Base-by-base conservation (phyloP, 768 basidiomycete species). In the Lepiota brunneoincarnata region DNA sequence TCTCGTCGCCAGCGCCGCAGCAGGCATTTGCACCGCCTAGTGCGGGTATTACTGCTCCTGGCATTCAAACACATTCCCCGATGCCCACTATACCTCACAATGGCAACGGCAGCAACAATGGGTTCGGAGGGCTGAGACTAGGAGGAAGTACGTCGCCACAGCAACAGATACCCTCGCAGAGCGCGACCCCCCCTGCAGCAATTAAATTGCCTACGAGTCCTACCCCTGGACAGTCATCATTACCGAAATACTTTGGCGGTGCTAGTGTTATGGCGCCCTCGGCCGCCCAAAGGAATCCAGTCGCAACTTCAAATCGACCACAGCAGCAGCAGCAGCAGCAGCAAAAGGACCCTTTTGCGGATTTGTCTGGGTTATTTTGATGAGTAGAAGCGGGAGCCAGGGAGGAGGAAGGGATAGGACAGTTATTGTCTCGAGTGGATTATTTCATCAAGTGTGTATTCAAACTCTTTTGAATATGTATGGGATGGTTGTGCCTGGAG, bases 331-430 rank as follows among this genome's bases (percentile, higher is more conserved):
- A 57, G 41, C 59, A 53, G n/a, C 61, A 63, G 40, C 76, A 80
- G 58, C 75, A 71, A 53, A 93, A 89, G 65, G 91, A 93, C 67
- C 91, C 91, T 38, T 93, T 93, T 62, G 89, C 89, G 5, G 91
- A 93, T 70, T 74, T 93, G 34, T 89, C 78, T 2, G 86, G 86
- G 17, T 69, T 93, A 51, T 91, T 93, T 66, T 93, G 55, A 63
- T 64, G 2, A 6, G 10, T 2, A 11, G 45, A n/a, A 4, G 17
- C 12, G 39, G 7, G 18, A 26, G 26, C n/a, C n/a, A n/a, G n/a
- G n/a, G n/a, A n/a, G 21, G 14, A 1, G 36, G 21, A 12, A 34
- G 35, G 17, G 2, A 18, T 12, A 37, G 47, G 9, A n/a, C 20
- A 43, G 20, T 14, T 43, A 14, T 21, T 43, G 7, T 39, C 10